Conservation (phyloP, 1,284 basidiomycete species). For the Pascua guehoae region DNA sequence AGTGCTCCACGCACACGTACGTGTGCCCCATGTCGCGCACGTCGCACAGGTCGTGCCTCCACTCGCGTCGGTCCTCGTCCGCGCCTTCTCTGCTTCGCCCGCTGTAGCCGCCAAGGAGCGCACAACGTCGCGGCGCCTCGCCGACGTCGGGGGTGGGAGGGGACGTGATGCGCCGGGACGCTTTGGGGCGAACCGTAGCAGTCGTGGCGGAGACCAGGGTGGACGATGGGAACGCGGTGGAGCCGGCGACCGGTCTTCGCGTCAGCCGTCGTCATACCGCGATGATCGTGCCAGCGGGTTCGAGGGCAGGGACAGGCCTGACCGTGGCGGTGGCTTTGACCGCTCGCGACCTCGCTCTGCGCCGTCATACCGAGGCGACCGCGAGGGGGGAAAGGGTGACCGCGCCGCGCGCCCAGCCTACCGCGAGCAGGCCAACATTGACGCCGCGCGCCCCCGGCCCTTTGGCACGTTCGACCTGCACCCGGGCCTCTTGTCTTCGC, state of each 20-base stretch:
- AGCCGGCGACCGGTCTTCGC: too few species aligned
- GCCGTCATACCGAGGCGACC: neutral
- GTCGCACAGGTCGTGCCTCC: conserved; percentile 24
- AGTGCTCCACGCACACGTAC: too few species aligned
- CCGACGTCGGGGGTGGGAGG: neutral
- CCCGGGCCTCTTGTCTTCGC: conserved; percentile 58
- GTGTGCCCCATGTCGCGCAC: conserved; percentile 1
- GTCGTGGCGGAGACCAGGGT: too few species aligned
- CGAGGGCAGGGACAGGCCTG: too few species aligned
- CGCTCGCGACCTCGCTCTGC: neutral
- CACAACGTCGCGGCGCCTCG: conserved; percentile 4
- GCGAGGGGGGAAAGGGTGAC: neutral
- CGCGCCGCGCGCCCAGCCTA: neutral
- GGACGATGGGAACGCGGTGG: too few species aligned
- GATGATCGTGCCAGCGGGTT: too few species aligned
- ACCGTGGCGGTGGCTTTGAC: too few species aligned
- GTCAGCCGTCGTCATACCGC: too few species aligned
- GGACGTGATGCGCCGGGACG: too few species aligned
- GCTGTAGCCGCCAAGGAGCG: neutral
- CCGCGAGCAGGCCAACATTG: conserved; percentile 5
- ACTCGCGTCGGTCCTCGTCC: conserved; percentile 22
- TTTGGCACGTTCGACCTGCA: conserved; percentile 51
- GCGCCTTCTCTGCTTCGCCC: conserved; percentile 14
- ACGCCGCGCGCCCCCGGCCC: conserved; percentile 14
- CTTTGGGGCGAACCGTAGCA: too few species aligned